Evolutionary conservation across 345 rosid genomes (phyloP), one percentile per base, ranked within the genome.

Genomic region (Eucalyptus tenuipes): DNA sequence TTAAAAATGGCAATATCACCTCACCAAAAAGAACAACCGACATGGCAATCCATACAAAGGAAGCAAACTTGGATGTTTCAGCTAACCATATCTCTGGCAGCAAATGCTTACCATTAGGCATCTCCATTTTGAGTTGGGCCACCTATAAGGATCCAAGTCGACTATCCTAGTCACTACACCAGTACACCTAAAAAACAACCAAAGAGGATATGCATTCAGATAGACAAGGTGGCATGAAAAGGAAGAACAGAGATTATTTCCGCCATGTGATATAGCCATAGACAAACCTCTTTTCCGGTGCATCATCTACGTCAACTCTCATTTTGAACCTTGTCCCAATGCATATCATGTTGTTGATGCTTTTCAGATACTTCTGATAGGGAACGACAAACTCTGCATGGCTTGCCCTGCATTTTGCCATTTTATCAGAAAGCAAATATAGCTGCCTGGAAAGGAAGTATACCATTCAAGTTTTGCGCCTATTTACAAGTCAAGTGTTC

Each of bases 101-200:
- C 29, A 75, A 86, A 88, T 90, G 90, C 93, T 88, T 81, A 97
- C 99, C 97, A 91, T 92, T 88, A 97, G 90, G 94, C 97, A 96
- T 90, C 97, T 95, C 99, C 99, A 97, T 92, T 96, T 96, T 52
- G 99, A 97, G 90, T 94, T 94, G 44, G 97, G 97, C 99, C 99
- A 97, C 89, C 94, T 91, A 90, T 93, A 94, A 5, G 96, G 96
- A 92, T 97, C 98, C 91, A 93, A 88, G 93, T 96, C 98, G 87
- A 94, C 89, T 25, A 94, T 91, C 87, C 97, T 96, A 57, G 92
- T 94, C 87, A 96, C 97, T 27, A 94, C 94, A 87, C 99, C 99
- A 85, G 92, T 92, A 85, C 92, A 94, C 92, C 97, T 97, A 94
- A 91, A 92, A 42, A 86, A 55, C 66, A 86, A 42, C 47, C 85